A percentile compares a stretch with the other conserved stretches of the same genome.
phyloP scores from a whole-genome alignment of 2,329 filamentous ascomycete genomes.

The Fusarium ramigenum region DNA sequence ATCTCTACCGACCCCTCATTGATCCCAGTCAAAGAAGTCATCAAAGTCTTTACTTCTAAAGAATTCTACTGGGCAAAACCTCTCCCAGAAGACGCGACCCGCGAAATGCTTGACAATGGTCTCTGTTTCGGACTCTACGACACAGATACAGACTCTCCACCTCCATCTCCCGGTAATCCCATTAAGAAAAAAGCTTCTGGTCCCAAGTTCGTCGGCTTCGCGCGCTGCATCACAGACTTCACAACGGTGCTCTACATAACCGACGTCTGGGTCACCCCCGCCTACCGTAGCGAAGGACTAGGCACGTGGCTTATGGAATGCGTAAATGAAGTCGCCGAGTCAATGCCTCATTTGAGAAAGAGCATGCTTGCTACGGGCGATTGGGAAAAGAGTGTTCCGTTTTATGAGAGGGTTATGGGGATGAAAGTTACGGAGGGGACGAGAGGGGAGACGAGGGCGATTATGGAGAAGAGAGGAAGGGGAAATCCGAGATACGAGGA shows the following conservation, averaged over 20 bases:
- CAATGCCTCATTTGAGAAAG: conserved; percentile 64
- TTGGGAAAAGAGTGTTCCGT: conserved; percentile 46
- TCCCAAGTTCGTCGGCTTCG: conserved; percentile 43
- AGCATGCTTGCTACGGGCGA: conserved; percentile 58
- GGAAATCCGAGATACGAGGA: conserved; percentile 33
- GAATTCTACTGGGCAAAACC: conserved; percentile 64
- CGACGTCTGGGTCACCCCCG: conserved; percentile 68
- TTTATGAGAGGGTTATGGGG: conserved; percentile 46
- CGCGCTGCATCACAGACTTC: conserved; percentile 71
- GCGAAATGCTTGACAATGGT: conserved; percentile 60
- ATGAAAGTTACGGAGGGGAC: conserved; percentile 43
- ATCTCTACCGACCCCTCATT: conserved; percentile 63
- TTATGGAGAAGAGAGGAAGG: conserved; percentile 38
- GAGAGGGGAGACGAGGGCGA: conserved; percentile 31
- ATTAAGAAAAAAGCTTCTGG: accelerated
- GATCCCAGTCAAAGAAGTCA: conserved; percentile 59
- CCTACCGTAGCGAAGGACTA: conserved; percentile 65
- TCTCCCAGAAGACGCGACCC: conserved; percentile 54
- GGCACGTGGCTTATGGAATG: conserved; percentile 69
- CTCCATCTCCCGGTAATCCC: accelerated
- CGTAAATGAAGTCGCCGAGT: conserved; percentile 60
- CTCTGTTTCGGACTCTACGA: conserved; percentile 65
- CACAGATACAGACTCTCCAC: neutral
- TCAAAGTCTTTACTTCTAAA: conserved; percentile 59
- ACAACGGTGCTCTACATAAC: conserved; percentile 69